Evolutionary conservation across 257 asterid genomes (phyloP), one percentile per base, ranked within the genome.

Genomic region (Salvia miltiorrhiza): DNA sequence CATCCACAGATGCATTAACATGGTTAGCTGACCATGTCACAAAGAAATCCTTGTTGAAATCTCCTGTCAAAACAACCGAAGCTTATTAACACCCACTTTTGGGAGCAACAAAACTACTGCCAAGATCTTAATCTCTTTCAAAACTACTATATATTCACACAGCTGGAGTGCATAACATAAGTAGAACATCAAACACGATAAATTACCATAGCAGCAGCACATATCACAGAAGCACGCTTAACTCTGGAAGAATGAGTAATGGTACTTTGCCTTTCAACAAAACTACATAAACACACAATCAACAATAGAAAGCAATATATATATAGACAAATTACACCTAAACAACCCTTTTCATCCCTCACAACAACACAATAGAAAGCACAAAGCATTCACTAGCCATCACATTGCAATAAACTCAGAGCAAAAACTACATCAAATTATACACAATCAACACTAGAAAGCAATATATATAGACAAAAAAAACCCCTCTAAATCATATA

Each of bases 11-110:
- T 41, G 97, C 90, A 20, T 81, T 83, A 2, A 93, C 92, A 80
- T 88, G 93, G 70, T n/a, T 74, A 44, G 97, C 91, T 1, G 96
- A 81, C 96, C 95, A 93, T 61, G 78, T 77, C 55, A 90, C 94
- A 13, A 24, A 73, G 86, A 90, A 93, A 81, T 88, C 99, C 70
- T 74, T 81, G 87, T 83, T 93, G 13, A 85, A 93, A 81, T 93
- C 96, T 28, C 97, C 97, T 0, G 95, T 81, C 0, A 96, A 90
- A 71, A 92, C 85, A 9, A 85, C 84, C 21, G 95, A 83, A 59
- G 84, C 92, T n/a, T n/a, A n/a, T 3, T 16, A 30, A 47, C 19
- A 26, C 57, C 26, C 54, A 50, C 43, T 65, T 35, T 33, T 3
- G 23, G 14, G 63, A 52, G 17, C 45, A 49, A 30, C 11, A 47